phyloP scores from a whole-genome alignment of 129 eudicot genomes.

The Chrysanthemum lavandulifolium region DNA sequence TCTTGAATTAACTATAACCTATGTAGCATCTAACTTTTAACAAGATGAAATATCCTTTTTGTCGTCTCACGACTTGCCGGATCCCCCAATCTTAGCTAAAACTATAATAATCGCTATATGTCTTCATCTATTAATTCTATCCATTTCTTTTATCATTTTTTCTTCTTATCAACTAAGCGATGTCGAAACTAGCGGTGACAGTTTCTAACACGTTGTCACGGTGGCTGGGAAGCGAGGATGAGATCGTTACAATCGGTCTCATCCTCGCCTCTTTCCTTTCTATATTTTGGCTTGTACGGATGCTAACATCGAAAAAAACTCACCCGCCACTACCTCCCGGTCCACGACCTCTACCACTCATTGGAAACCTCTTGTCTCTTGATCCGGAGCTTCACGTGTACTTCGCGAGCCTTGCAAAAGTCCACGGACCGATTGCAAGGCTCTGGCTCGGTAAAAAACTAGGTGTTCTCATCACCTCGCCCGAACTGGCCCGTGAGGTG shows the following conservation, averaged over 20 bases:
- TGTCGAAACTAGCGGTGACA: not conserved
- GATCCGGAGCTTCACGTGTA: constrained; percentile 61
- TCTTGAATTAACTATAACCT: too few relatives aligned
- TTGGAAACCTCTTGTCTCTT: constrained; percentile 58
- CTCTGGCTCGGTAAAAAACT: constrained; percentile 55
- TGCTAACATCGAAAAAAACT: constrained; percentile 2
- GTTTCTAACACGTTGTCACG: constrained; percentile 21
- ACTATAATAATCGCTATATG: not conserved
- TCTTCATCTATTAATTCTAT: not conserved
- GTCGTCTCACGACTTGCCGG: too few relatives aligned
- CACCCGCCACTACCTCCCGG: constrained; percentile 49
- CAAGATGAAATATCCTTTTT: too few relatives aligned
- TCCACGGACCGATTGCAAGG: constrained; percentile 51
- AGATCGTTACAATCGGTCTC: not conserved
- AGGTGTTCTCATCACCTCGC: constrained; percentile 51
- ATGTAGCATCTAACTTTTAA: too few relatives aligned
- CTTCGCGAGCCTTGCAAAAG: constrained; percentile 39
- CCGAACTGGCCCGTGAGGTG: constrained; percentile 53
- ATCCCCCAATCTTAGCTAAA: too few relatives aligned
- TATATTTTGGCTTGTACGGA: constrained; percentile 9
- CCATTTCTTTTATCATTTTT: not conserved
- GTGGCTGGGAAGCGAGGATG: constrained; percentile 15
- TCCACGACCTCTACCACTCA: constrained; percentile 44
- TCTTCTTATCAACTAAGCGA: not conserved
- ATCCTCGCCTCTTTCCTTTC: constrained; percentile 5